Base-by-base conservation (phyloP, 768 basidiomycete species). In the Royoungia palumana region DNA sequence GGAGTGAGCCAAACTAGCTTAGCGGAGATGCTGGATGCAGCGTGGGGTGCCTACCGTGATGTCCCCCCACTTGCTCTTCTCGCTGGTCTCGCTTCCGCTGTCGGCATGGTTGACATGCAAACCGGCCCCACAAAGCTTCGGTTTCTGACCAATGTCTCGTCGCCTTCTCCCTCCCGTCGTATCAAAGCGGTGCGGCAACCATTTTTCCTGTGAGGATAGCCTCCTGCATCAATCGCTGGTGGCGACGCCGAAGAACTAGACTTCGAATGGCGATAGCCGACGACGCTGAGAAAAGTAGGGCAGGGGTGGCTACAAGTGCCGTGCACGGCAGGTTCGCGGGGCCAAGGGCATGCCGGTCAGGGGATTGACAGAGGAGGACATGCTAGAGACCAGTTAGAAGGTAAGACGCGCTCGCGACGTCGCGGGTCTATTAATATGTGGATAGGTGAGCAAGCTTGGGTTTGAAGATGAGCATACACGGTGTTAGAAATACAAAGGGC, bases 231-330 rank as follows among this genome's bases (percentile, higher is more conserved):
- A 81, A 61, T 6, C 72, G 74, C 16, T 79, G 75, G 48, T 82
- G 80, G 4, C 85, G 76, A 13, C 82, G 68, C 3, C 85, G 75
- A n/a, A 86, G 72, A 35, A 85, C 52, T 49, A 85, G 74, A 19
- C 82, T 85, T 28, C 85, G 81, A 39, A 78, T 55, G 51, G 87
- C 77, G 60, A 87, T 84, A 12, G 82, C 82, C 3, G 77, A 77
- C 9, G 83, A 84, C n/a, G 87, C 79, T 35, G 74, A 72, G 20
- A 87, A 75, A 17, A 87, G 77, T 17, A 86, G 77, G 50, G 85
- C 75, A 43, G 86, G 77, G 2, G 85, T 86, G 3, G 85, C 84
- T 72, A 47, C 16, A 41, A 79, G 72, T 52, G 79, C 77, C 5
- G 76, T 76, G 57, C 59, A 71, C 0, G 65, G 65, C n/a, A 45